These are phyloP conservation scores for Lactarius evosmus DNA, from an alignment of 768 basidiomycete genomes.

Conservation along the genomic window DNA sequence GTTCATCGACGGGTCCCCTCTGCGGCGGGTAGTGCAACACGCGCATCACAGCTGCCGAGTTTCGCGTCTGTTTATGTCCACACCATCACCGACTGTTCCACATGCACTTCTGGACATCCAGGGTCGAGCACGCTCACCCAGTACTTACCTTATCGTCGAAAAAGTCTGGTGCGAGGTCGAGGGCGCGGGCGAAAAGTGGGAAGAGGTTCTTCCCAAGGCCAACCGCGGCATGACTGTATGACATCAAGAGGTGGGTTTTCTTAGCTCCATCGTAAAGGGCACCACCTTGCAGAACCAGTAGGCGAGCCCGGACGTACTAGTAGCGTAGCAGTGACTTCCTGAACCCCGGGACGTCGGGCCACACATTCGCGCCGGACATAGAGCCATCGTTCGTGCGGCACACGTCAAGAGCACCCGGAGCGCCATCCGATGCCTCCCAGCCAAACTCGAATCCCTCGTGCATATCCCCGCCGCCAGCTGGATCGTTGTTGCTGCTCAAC, in stretches of 20 bases:
- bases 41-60: conserved; percentile 63
- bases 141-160: conserved; percentile 61
- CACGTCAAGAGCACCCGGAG: conserved; percentile 30
- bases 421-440: conserved; percentile 52
- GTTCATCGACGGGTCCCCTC: conserved; percentile 53
- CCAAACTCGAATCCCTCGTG: conserved; percentile 92
- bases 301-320: conserved; percentile 49
- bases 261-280: background rate
- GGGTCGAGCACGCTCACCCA: too few species aligned
- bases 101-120: background rate
- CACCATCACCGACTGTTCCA: background rate
- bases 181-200: conserved; percentile 66
- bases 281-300: background rate
- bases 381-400: conserved; percentile 44
- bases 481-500: conserved; percentile 70
- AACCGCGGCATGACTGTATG: conserved; percentile 48
- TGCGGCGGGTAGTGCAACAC: conserved; percentile 77
- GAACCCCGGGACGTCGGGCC: conserved; percentile 67
- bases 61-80: conserved; percentile 44
- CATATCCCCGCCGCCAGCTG: conserved; percentile 75
- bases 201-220: conserved; percentile 56
- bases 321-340: conserved; percentile 56
- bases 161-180: conserved; percentile 56
- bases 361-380: conserved; percentile 73
- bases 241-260: background rate